Evolutionary conservation across 1,139 yeast species (phyloP).

Genomic region (Scheffersomyces lignicola): DNA sequence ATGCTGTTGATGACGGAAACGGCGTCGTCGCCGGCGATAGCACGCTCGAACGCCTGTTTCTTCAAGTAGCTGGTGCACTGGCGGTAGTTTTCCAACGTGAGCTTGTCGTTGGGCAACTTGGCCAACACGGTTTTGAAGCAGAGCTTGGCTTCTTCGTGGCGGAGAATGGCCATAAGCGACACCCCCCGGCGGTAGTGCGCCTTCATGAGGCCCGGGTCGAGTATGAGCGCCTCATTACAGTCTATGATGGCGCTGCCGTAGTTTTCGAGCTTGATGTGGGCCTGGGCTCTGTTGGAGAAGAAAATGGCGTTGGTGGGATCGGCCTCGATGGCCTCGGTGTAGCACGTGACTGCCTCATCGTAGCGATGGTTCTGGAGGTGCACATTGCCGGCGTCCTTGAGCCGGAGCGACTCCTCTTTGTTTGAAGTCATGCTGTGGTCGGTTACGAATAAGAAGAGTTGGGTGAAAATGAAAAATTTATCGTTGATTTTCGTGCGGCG

Average conservation of each 20-base stretch:
- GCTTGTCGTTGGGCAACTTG: conserved; percentile 66
- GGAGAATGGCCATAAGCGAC: conserved; percentile 72
- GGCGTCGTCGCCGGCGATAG: conserved; percentile 70
- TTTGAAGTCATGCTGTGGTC: no score
- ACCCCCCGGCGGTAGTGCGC: conserved; percentile 85
- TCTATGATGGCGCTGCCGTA: conserved; percentile 84
- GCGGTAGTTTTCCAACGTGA: conserved; percentile 62
- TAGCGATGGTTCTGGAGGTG: conserved; percentile 62
- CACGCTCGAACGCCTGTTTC: conserved; percentile 79
- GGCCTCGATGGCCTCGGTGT: conserved; percentile 75
- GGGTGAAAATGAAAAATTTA: no score
- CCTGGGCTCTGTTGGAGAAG: conserved; percentile 88
- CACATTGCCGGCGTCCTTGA: conserved; percentile 75
- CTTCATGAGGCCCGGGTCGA: conserved; percentile 70
- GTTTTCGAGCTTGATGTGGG: conserved; percentile 79
- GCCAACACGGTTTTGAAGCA: conserved; percentile 69
- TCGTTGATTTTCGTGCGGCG: no score
- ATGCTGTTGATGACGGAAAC: conserved; percentile 36
- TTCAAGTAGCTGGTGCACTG: conserved; percentile 71
- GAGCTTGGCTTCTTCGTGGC: conserved; percentile 70
- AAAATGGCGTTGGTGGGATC: conserved; percentile 70
- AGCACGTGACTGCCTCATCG: conserved; percentile 66
- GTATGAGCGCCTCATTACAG: conserved; percentile 66
- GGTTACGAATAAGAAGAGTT: no score
- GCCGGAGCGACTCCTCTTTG: conserved; percentile 45